Evolutionary conservation across 768 basidiomycete genomes (phyloP).

Genomic region (Boletus speciosus): DNA sequence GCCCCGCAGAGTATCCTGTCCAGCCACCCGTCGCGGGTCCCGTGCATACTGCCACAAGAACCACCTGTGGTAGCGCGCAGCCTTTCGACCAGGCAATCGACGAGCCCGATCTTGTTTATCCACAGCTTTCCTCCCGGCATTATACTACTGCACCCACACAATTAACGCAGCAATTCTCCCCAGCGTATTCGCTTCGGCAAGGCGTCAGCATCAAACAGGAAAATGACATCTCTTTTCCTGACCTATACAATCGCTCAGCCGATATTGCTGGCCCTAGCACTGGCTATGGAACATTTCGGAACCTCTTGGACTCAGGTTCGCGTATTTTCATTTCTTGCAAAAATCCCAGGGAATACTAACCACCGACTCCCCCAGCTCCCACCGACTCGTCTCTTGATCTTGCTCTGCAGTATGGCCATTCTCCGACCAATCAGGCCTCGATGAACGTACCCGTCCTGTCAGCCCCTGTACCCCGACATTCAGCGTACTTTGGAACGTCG

Average conservation of each 20-base stretch:
- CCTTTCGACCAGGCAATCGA: conserved; percentile 28
- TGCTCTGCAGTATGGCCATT: conserved; percentile 22
- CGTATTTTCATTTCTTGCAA: conserved; percentile 2
- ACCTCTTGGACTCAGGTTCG: conserved; percentile 31
- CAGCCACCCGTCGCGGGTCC: conserved; percentile 14
- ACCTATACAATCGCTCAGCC: conserved; percentile 22
- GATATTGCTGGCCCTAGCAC: conserved; percentile 23
- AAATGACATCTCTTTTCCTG: conserved; percentile 24
- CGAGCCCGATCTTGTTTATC: conserved; percentile 24
- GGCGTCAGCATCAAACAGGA: conserved; percentile 27
- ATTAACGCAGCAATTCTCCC: conserved; percentile 18
- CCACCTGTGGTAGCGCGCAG: conserved; percentile 13
- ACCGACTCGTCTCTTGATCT: conserved; percentile 25
- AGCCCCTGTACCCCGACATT: conserved; percentile 34
- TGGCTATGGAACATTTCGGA: conserved; percentile 18
- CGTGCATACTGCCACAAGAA: conserved; percentile 9
- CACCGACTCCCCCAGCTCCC: conserved; percentile 12
- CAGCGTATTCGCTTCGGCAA: conserved; percentile 25
- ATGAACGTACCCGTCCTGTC: conserved; percentile 26
- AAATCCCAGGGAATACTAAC: conserved; percentile 3
- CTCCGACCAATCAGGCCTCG: conserved; percentile 15
- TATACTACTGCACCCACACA: conserved; percentile 22
- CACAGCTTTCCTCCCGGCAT: conserved; percentile 21
- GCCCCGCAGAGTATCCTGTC: conserved; percentile 17
- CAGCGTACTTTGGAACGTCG: conserved; percentile 30